Evolutionary conservation across 139 green algal species (phyloP).

Genomic region (Trebouxia sp.): DNA sequence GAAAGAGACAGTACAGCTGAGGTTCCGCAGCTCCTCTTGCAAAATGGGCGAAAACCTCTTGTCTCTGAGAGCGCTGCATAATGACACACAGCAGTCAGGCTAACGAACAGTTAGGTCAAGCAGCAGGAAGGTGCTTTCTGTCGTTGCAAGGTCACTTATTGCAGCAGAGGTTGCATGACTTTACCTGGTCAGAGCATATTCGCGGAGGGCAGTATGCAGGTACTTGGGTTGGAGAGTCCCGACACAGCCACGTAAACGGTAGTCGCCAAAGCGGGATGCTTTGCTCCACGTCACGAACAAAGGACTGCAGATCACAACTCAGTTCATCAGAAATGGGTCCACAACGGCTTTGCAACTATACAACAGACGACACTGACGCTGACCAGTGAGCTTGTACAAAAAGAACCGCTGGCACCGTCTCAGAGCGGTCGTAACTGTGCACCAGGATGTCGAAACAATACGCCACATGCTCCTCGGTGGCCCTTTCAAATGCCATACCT

Average conservation of each 20-base stretch:
- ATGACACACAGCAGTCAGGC: neutral
- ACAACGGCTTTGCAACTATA: neutral
- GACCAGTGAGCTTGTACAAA: conserved; percentile 61
- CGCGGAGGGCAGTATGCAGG: conserved; percentile 61
- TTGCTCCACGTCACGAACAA: conserved; percentile 88
- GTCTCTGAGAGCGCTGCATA: conserved; percentile 68
- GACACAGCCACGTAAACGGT: conserved; percentile 78
- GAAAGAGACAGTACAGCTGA: conserved; percentile 82
- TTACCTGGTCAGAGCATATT: conserved; percentile 81
- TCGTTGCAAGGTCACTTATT: neutral
- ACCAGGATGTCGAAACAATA: conserved; percentile 59
- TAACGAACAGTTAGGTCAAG: neutral
- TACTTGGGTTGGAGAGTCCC: conserved; percentile 71
- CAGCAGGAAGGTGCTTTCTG: neutral
- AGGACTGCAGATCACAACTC: conserved; percentile 44
- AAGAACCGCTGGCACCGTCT: conserved; percentile 23
- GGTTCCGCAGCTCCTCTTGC: conserved; percentile 47
- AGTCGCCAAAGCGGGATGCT: conserved; percentile 10
- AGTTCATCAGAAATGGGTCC: neutral
- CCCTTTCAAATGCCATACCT: neutral
- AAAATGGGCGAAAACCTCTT: conserved; percentile 69
- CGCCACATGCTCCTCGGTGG: conserved; percentile 43
- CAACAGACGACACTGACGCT: neutral
- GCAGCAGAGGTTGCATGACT: neutral
- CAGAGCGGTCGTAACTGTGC: conserved; percentile 41